Base-by-base conservation (phyloP, 768 basidiomycete species). In the Trametes meyenii region DNA sequence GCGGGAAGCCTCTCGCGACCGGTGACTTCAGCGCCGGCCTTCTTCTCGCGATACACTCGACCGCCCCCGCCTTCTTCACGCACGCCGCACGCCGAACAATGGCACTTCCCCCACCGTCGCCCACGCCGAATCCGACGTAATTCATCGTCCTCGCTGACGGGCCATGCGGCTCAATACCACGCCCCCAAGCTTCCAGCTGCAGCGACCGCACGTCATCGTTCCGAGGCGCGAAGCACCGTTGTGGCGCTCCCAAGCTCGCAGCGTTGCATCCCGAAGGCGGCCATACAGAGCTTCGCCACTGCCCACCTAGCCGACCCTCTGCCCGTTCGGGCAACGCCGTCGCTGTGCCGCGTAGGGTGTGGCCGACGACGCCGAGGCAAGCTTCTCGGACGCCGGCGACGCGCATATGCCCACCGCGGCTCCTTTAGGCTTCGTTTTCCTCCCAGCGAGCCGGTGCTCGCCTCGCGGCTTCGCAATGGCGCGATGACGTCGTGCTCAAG, bases 1-100 rank as follows among this genome's bases (percentile, higher is more conserved):
- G 53, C 53, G 53, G 53, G 53, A 55, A 44, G 53, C 53, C 53
- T 40, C 29, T 26, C 53, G 5, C 42, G n/a, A 33, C 35, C 43
- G 16, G 16, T 44, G 2, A 17, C 53, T 0, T 17, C 53, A 14
- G 13, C 14, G 29, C 53, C 17, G 10, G 16, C 43, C 2, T 55
- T 55, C 53, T 29, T n/a, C 7, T 8, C 21, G 1, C 10, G 53
- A 55, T 55, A 16, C 53, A 16, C 53, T 44, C 17, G 7, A 7
- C 38, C 19, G 26, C 8, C 23, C 40, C 14, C 51, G 19, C 14
- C 33, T n/a, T n/a, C n/a, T n/a, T n/a, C n/a, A n/a, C n/a, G n/a
- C n/a, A n/a, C n/a, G n/a, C n/a, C n/a, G 43, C 53, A 29, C 42
- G 53, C 26, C 24, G 42, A 43, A n/a, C n/a, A n/a, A n/a, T n/a